Evolutionary conservation across 1,284 basidiomycete genomes (phyloP), one percentile per base, ranked within the genome.

Genomic region (Microbotryum saponariae): DNA sequence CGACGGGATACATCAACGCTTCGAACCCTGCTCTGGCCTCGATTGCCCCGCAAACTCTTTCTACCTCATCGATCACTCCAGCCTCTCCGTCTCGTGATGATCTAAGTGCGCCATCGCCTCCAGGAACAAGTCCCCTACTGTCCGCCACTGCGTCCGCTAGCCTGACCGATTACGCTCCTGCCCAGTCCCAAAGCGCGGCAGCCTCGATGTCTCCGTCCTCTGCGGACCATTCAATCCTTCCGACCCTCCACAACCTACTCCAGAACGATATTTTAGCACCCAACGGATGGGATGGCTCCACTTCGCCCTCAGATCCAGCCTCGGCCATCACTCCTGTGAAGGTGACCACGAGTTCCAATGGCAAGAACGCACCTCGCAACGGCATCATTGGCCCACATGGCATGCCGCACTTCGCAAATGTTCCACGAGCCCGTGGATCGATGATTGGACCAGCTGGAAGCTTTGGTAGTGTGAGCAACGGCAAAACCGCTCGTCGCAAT

Each of bases 211-310:
- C 37, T 42, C 37, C 14, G 12, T 42, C 16, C 37, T 42, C 37
- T 50, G 21, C 48, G 48, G 51, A 53, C 31, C 51, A 33, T 1
- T 18, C 51, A 53, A 42, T 10, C 16, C 14, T 18, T 42, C 21
- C 51, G 20, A n/a, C 66, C 6, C 54, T 67, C 18, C 66, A 68
- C 58, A 63, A 61, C 16, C 61, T 68, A 49, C 65, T 68, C 64
- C 66, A 68, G 57, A 68, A 58, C n/a, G 50, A 58, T 1, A 25
- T 53, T 8, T 37, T 55, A 14, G 23, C 37, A 23, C 44, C 51
- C 9, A n/a, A 49, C 20, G 29, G 18, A 9, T n/a, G 16, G 23
- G 16, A 44, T 23, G 42, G 25, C 44, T 25, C 45, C 25, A 45
- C 54, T 31, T 20, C 29, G 20, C 54, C 25, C 18, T 25, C 54